These are phyloP conservation scores for Candida frijolesensis DNA, from an alignment of 1,139 yeast species.

Conservation along the genomic window DNA sequence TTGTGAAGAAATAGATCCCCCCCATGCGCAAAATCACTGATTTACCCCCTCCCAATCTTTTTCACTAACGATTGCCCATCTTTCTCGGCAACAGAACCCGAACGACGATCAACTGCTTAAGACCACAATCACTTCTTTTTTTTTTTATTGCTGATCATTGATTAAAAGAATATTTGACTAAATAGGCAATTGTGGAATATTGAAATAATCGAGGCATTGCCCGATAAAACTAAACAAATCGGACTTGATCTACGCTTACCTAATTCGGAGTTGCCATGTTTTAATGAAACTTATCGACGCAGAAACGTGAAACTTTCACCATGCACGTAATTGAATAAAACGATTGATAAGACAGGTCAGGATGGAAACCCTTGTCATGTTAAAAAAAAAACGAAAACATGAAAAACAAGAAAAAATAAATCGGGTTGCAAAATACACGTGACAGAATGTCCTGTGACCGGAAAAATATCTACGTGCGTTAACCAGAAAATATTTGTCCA, in stretches of 20 bases:
- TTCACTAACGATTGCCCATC: too few species aligned
- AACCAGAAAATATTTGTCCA: conserved; percentile 4
- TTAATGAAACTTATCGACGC: not conserved
- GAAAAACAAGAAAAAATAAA: not conserved
- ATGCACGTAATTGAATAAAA: not conserved
- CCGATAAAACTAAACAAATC: not conserved
- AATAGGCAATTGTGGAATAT: too few species aligned
- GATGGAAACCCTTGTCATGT: too few species aligned
- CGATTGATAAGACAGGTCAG: not conserved
- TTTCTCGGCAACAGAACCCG: too few species aligned
- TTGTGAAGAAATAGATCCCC: too few species aligned
- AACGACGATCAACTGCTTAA: too few species aligned
- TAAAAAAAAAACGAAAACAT: too few species aligned
- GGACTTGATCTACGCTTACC: not conserved
- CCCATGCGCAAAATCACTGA: too few species aligned
- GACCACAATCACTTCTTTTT: too few species aligned
- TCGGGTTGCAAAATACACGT: conserved; percentile 1
- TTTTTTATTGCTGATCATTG: not conserved
- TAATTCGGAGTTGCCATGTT: not conserved
- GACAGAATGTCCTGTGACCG: not conserved
- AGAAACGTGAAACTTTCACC: not conserved
- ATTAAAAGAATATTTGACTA: too few species aligned
- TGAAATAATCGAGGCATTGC: not conserved
- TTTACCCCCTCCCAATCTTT: too few species aligned
- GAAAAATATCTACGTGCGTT: not conserved